These are phyloP conservation scores for Biscogniauxia marginata DNA, from an alignment of 2,329 filamentous ascomycete species.

Conservation along the genomic window DNA sequence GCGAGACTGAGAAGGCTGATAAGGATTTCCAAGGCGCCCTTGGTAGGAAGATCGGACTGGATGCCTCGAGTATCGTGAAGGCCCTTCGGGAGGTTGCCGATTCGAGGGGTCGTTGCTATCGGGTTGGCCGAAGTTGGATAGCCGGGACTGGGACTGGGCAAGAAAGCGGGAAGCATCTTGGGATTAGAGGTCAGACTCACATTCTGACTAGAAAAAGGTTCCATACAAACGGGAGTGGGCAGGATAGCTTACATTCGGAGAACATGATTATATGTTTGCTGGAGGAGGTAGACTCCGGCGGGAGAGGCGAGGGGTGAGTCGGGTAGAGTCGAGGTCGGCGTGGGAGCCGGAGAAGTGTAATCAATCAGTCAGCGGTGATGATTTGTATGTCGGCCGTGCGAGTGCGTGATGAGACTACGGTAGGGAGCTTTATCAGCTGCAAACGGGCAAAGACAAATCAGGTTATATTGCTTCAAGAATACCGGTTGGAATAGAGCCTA, in stretches of 20 bases:
- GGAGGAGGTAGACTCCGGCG: conserved; percentile 33
- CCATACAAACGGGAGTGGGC: background rate
- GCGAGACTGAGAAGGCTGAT: conserved; percentile 70
- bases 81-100: conserved; percentile 32
- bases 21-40: conserved; percentile 64
- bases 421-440: background rate
- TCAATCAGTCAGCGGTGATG: conserved; percentile 21
- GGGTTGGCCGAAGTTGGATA: conserved; percentile 69
- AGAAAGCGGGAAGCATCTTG: conserved; percentile 95
- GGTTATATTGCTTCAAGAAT: background rate
- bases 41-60: conserved; percentile 31
- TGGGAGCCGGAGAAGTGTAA: conserved; percentile 1
- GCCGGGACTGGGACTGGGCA: conserved; percentile 89
- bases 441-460: background rate
- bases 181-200: conserved; percentile 16
- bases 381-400: conserved; percentile 1
- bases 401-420: conserved; percentile 14
- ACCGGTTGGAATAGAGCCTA: background rate
- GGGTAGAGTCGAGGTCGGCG: conserved; percentile 15
- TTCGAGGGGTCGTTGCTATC: conserved; percentile 43
- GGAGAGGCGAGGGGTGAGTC: conserved; percentile 8
- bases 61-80: conserved; percentile 30
- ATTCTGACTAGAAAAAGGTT: background rate
- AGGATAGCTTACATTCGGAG: conserved; percentile 77
- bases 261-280: conserved; percentile 55